These are phyloP conservation scores for Suillus bovinus DNA, from an alignment of 768 basidiomycete genomes.

Conservation along the genomic window DNA sequence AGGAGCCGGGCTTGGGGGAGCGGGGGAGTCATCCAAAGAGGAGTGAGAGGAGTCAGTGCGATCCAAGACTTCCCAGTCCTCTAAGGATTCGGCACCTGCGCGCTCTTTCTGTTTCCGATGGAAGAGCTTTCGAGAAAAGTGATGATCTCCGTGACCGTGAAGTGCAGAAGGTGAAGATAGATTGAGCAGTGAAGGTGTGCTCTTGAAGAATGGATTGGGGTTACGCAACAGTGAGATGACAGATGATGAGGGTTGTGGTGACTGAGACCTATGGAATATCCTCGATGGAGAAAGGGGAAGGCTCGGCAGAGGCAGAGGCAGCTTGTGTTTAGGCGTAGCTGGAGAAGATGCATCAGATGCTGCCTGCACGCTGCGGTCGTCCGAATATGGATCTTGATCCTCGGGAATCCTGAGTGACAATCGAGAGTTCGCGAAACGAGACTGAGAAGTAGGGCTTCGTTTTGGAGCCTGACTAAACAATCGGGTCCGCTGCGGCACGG, in stretches of 20 bases:
- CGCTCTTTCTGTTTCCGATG: constrained; percentile 37
- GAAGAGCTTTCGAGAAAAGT: constrained; percentile 34
- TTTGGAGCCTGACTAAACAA: constrained; percentile 29
- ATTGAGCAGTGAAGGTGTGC: constrained; percentile 32
- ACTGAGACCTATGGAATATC: constrained; percentile 33
- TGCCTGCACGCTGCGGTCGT: constrained; percentile 29
- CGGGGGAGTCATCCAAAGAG: constrained; percentile 23
- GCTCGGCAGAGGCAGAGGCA: constrained; percentile 25
- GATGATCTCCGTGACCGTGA: constrained; percentile 26
- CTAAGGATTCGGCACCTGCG: constrained; percentile 32
- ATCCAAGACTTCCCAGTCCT: constrained; percentile 36
- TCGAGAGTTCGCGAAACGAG: constrained; percentile 35
- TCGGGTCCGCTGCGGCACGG: constrained; percentile 30
- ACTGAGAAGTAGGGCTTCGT: constrained; percentile 28
- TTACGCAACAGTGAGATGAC: constrained; percentile 36
- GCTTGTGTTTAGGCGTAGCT: constrained; percentile 32
- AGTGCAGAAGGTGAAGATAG: constrained; percentile 28
- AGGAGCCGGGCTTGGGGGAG: constrained; percentile 23
- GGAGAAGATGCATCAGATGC: constrained; percentile 34
- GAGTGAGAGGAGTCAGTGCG: constrained; percentile 28
- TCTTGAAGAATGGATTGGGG: constrained; percentile 36
- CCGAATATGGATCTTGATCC: constrained; percentile 32
- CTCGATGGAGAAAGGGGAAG: constrained; percentile 33
- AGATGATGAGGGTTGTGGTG: constrained; percentile 35
- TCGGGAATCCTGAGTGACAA: constrained; percentile 35